Evolutionary conservation across 371 early-diverging fungal genomes (phyloP), one percentile per base, ranked within the genome.

Genomic region (Circinella umbellata): DNA sequence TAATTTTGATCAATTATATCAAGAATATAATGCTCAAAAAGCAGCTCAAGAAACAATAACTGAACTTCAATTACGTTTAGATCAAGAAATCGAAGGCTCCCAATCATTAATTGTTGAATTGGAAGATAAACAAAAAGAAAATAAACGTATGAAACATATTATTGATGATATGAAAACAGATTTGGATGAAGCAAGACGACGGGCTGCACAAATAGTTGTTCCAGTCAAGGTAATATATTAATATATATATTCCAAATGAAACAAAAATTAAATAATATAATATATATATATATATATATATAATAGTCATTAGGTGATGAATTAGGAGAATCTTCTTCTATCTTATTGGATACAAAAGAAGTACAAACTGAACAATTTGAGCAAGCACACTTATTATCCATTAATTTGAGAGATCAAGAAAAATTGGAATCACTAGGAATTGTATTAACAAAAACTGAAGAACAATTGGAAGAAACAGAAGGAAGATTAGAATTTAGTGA

Each of bases 161-260:
- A 73, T 76, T n/a, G 73, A 78, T 72, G 57, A 62, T 15, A 71
- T 76, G 53, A 78, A 78, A 39, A 68, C 67, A 34, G 79, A 75
- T 61, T 68, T 76, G 39, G 78, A 77, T 67, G 75, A 77, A 57
- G 68, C 71, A n/a, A 73, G 68, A 63, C 65, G 37, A 37, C n/a
- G 53, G 5, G 46, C 48, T 8, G 48, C 42, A 4, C 51, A 64
- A n/a, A 34, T 46, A 4, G 11, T 48, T 47, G 34, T 34, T 15
- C 53, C 65, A 48, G 3, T 35, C 37, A 46, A 64, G 65, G 63
- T 63, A 63, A 39, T 18, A 39, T 27, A 34, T 42, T 14, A 39
- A 5, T 17, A 17, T n/a, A 17, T 17, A 38, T n/a, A 17, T 13
- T 27, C 2, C 2, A 1, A 27, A 27, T 27, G 27, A 27, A 27